Evolutionary conservation across 192 early-diverging fungal genomes (phyloP).

Genomic region (Linnemannia schmuckeri): DNA sequence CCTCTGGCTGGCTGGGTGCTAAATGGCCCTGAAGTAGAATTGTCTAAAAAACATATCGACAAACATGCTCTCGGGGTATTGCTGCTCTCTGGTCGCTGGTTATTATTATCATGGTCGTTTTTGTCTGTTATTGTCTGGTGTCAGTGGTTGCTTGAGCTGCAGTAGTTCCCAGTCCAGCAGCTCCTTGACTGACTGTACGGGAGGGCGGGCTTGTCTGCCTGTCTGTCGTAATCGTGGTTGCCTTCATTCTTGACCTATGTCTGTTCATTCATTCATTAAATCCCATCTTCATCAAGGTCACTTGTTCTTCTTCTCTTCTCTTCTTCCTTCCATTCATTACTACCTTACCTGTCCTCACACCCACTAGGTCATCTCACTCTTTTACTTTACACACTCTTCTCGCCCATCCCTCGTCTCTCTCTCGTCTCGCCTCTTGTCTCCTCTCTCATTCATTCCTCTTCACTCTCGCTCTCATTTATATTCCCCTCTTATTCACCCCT

Average conservation of each 20-base stretch:
- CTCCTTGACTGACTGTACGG: background rate
- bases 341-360: background rate
- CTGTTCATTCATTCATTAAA: background rate
- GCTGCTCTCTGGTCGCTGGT: too few relatives aligned
- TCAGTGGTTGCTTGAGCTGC: background rate
- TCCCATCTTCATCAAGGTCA: background rate
- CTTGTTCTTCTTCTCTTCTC: background rate
- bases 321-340: background rate
- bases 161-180: background rate
- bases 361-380: background rate
- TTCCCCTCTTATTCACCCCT: background rate
- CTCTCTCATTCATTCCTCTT: background rate
- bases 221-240: background rate
- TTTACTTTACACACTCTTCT: background rate
- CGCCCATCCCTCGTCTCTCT: background rate
- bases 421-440: background rate
- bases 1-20: too few relatives aligned
- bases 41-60: too few relatives aligned
- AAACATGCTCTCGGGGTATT: too few relatives aligned
- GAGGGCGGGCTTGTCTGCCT: background rate
- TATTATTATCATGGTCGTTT: background rate
- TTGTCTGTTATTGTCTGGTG: background rate
- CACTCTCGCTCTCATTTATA: background rate
- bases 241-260: background rate
- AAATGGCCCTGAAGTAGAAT: too few relatives aligned